Conservation (phyloP, 2,329 filamentous ascomycete species). For the Sclerotinia trifoliorum region DNA sequence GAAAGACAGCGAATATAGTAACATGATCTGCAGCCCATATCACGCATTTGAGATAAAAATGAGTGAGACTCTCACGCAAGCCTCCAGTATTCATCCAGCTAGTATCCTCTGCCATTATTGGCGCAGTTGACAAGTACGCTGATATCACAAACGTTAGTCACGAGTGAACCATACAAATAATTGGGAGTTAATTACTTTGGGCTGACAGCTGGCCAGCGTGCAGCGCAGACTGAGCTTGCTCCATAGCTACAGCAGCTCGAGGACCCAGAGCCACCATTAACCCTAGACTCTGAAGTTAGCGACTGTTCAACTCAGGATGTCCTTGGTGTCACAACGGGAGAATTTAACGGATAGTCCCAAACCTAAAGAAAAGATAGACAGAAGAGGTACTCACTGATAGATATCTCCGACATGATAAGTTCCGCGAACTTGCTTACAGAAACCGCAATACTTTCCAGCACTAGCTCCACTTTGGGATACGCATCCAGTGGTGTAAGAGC, state of each 20-base stretch:
- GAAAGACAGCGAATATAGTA: not conserved
- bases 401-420: slow-evolving; percentile 13
- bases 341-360: not conserved
- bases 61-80: not conserved
- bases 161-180: not conserved
- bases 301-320: too few species aligned
- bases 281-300: slow-evolving; percentile 7
- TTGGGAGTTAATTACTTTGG: slow-evolving; percentile 4
- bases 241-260: slow-evolving; percentile 22
- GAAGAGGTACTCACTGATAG: slow-evolving; percentile 16
- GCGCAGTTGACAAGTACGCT: slow-evolving; percentile 21
- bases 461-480: slow-evolving; percentile 13
- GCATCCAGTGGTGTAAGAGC: slow-evolving; percentile 15
- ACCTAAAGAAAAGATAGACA: not conserved
- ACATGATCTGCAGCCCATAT: not conserved
- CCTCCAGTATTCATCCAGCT: not conserved
- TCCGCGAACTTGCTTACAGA: slow-evolving; percentile 22
- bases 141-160: not conserved
- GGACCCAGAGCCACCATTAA: slow-evolving; percentile 18
- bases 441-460: slow-evolving; percentile 22
- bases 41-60: not conserved
- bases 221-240: slow-evolving; percentile 10
- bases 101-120: slow-evolving; percentile 17
- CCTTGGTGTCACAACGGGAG: not conserved
- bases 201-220: slow-evolving; percentile 15